phyloP scores from a whole-genome alignment of 208 protist species.

The Leishmania braziliensis region DNA sequence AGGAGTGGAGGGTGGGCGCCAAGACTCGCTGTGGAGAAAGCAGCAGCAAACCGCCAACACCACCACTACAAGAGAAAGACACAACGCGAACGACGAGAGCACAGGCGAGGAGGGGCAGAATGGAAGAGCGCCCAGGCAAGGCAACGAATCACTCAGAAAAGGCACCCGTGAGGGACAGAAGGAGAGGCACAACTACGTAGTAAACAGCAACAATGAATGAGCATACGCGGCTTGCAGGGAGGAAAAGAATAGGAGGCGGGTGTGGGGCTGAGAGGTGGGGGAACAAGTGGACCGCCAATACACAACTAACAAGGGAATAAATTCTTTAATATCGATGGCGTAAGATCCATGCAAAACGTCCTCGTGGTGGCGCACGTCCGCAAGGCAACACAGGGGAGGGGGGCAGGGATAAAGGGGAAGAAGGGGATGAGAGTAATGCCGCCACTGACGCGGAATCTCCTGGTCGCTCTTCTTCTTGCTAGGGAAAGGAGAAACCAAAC shows the following conservation, averaged over 20 bases:
- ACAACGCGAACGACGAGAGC: neutral
- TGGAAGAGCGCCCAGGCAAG: neutral
- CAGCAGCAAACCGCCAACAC: neutral
- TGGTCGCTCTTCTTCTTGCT: neutral
- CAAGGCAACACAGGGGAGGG: neutral
- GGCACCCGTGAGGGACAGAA: neutral
- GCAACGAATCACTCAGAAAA: neutral
- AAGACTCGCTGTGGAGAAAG: neutral
- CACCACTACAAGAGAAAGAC: no score
- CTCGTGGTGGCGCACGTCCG: neutral
- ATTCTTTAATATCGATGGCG: neutral
- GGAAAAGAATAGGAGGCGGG: neutral
- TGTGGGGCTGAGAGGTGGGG: no score
- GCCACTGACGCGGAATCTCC: neutral
- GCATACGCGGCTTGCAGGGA: neutral
- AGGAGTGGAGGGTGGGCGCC: neutral
- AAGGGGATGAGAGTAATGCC: neutral
- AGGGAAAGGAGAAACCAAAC: neutral
- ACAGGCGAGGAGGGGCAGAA: neutral
- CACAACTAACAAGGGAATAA: constrained; percentile 1
- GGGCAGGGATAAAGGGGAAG: neutral
- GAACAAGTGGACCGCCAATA: neutral
- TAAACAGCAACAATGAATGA: no score
- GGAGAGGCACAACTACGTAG: neutral
- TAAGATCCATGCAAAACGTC: neutral